These are phyloP conservation scores for Corynascus novoguineensis DNA, from an alignment of 495 filamentous ascomycete species.

Conservation along the genomic window DNA sequence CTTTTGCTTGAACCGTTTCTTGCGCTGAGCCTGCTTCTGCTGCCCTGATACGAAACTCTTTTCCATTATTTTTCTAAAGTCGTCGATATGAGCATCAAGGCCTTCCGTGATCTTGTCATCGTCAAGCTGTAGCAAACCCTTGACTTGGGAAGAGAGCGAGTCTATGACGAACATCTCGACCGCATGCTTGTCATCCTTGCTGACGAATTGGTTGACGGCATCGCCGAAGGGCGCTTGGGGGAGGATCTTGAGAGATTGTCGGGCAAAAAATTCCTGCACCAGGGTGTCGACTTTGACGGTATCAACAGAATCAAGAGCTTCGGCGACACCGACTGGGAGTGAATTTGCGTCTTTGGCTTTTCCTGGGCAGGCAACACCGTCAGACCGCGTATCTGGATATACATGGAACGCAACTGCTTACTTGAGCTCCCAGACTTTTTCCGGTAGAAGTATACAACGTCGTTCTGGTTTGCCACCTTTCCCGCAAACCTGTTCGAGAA, in stretches of 20 bases:
- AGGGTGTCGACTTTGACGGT: constrained; percentile 81
- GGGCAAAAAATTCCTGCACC: constrained; percentile 75
- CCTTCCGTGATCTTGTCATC: constrained; percentile 55
- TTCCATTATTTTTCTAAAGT: constrained; percentile 64
- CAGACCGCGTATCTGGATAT: neutral
- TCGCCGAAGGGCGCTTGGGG: constrained; percentile 89
- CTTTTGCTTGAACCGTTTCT: constrained; percentile 60
- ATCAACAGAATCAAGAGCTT: constrained; percentile 59
- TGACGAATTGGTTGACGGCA: constrained; percentile 87
- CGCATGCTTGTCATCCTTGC: constrained; percentile 91
- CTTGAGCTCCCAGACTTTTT: constrained; percentile 59
- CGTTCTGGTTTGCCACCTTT: constrained; percentile 87
- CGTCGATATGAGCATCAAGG: constrained; percentile 67
- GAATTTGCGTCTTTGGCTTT: constrained; percentile 37
- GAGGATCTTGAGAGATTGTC: constrained; percentile 82
- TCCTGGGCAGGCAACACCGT: constrained; percentile 13
- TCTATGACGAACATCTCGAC: constrained; percentile 86
- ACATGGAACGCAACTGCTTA: constrained; percentile 20
- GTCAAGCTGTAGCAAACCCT: constrained; percentile 64
- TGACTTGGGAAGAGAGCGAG: constrained; percentile 68
- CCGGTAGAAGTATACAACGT: constrained; percentile 87
- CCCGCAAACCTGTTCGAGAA: constrained; percentile 91
- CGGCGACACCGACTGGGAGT: constrained; percentile 53
- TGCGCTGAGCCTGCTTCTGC: constrained; percentile 51
- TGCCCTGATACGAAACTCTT: constrained; percentile 63